Evolutionary conservation across 225 moss, liverwort and hornwort species (phyloP), one percentile per base, ranked within the genome.

Genomic region (Sphagnum contortum): DNA sequence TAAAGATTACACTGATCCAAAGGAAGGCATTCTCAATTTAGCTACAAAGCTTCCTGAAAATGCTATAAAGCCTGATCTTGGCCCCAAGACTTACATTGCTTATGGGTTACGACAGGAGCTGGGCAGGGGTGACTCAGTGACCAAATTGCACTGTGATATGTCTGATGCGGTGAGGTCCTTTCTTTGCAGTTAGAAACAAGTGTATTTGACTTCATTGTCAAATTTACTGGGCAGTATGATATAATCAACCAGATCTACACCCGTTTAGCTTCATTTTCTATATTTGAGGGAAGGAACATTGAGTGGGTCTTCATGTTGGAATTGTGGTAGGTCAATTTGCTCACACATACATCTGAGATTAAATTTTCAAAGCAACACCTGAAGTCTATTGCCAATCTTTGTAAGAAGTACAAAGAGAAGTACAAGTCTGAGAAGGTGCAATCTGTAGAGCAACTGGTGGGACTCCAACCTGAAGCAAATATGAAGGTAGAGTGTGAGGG

Each of bases 71-170:
- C 88, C 86, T 57, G 88, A 88, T 74, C 80, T 88, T 7, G 88
- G 88, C 45, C 88, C 88, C 3, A 88, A 88, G 72, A 88, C 86
- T 44, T 88, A 88, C 51, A 88, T 88, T 60, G 88, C 88, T 9
- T 88, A 88, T 77, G 88, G 88, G 51, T 57, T 76, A 13, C 88
- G 88, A 48, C 77, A 85, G 64, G 88, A 88, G 71, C 82, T 88
- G 66, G 78, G 73, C 49, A 12, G 57, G 0, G 86, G 88, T 12
- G 82, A 88, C 63, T 88, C 88, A 0, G 86, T 88, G 44, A 86
- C 88, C 45, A 88, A 88, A 71, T 67, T 88, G 68, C 88, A 88
- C 67, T 88, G 88, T 64, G 88, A 88, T 63, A 88, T 88, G 76
- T 88, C 88, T 57, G 88, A 88, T 69, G 86, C 88, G 82, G 88